Conservation (phyloP, 2,329 filamentous ascomycete species). For the Uncinocarpus reesii region DNA sequence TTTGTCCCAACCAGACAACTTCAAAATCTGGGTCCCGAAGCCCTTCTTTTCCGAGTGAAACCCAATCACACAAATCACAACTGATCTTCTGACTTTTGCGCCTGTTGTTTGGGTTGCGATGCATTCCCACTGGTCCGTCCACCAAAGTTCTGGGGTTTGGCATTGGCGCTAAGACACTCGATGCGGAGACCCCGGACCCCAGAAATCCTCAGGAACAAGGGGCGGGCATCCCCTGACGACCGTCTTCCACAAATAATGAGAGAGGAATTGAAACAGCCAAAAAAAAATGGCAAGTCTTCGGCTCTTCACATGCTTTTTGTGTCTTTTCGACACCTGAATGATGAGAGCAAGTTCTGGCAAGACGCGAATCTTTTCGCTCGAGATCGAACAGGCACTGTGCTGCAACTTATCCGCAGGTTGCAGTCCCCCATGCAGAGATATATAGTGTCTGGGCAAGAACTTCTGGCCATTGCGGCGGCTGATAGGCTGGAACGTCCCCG, state of each 20-base stretch:
- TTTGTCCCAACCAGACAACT: no score
- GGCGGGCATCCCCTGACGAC: not conserved
- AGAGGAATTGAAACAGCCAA: no score
- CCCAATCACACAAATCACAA: not conserved
- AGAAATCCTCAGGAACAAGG: not conserved
- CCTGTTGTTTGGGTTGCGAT: not conserved
- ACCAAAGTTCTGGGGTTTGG: not conserved
- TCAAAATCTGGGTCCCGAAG: no score
- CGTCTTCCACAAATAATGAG: not conserved
- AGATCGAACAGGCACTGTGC: not conserved
- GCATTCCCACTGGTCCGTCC: not conserved
- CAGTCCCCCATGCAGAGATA: not conserved
- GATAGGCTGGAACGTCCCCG: not conserved
- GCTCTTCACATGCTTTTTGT: conserved; percentile 2
- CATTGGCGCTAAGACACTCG: not conserved
- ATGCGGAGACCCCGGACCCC: conserved; percentile 2
- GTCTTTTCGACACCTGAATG: not conserved
- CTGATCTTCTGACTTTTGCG: not conserved
- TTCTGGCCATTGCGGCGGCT: not conserved
- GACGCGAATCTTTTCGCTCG: not conserved
- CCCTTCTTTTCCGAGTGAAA: no score
- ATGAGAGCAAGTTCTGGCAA: not conserved
- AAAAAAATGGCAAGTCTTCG: not conserved
- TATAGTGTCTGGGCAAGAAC: not conserved
- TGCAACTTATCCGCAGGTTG: not conserved